Conservation (phyloP, 352 stramenopile species). For the Pythium rhizo-oryzae region DNA sequence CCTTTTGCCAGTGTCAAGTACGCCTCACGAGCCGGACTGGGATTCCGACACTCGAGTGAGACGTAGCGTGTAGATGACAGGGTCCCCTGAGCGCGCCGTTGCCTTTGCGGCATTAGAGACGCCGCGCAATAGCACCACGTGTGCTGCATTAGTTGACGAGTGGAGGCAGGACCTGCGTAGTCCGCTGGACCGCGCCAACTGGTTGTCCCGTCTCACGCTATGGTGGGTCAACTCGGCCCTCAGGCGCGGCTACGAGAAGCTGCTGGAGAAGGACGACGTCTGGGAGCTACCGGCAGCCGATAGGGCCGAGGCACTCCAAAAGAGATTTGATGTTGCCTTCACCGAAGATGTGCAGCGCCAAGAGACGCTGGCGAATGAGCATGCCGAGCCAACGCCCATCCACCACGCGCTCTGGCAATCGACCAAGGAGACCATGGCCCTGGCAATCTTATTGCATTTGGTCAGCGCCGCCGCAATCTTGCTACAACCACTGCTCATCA, state of each 20-base stretch:
- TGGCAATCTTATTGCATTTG: conserved; percentile 32
- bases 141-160: conserved; percentile 41
- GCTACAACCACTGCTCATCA: conserved; percentile 46
- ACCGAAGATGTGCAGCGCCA: neutral
- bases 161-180: conserved; percentile 9
- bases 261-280: conserved; percentile 35
- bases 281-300: conserved; percentile 33
- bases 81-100: no score
- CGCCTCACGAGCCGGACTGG: no score
- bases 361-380: neutral
- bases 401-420: conserved; percentile 30
- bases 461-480: conserved; percentile 30
- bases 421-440: conserved; percentile 35
- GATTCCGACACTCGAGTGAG: no score
- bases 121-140: conserved; percentile 38
- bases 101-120: conserved; percentile 31
- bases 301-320: conserved; percentile 26
- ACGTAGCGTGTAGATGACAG: no score
- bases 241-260: conserved; percentile 15
- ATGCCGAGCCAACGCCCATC: neutral
- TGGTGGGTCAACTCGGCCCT: conserved; percentile 28
- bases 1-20: no score
- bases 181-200: conserved; percentile 17
- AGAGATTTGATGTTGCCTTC: conserved; percentile 23
- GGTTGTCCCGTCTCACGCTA: conserved; percentile 29